Base-by-base conservation (phyloP, 305 asterid genomes). In the Fraxinus paxiana region DNA sequence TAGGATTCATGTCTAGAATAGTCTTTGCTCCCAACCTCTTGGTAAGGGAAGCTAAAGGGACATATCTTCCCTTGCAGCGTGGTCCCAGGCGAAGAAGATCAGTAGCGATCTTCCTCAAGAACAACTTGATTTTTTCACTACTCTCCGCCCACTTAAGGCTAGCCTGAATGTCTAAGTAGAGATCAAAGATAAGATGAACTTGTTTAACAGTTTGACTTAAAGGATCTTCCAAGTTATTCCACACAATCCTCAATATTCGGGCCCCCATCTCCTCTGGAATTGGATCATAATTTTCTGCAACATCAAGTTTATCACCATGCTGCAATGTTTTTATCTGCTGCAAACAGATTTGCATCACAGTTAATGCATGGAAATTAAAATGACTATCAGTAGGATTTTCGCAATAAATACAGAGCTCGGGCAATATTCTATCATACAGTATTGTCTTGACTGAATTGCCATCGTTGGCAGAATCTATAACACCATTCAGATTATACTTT, bases 171-270 rank as follows among this genome's bases (percentile, higher is more conserved):
- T 94, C 97, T 88, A 96, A 81, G 84, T 91, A 92, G 85, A 96
- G 93, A 85, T 96, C 99, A 85, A 96, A 92, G 80, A 96, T 92
- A 69, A 96, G 95, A 86, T 96, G 96, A 83, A 90, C 97, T 90
- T 96, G 99, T 85, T 92, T 96, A 77, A 96, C 99, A 13, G 99
- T 92, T 89, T 96, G 99, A 86, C 92, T 96, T 80, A 96, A 85
- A 87, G 98, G 97, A 87, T 96, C 99, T 87, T 96, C 99, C 90
- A 96, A 87, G 89, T 96, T 96, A 88, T 89, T 90, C 99, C 99
- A 96, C 79, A 94, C 93, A 81, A 88, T 91, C 87, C 91, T 91
- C 80, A 94, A 82, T 86, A 92, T 88, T 85, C 97, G 87, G 22
- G 88, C 84, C 30, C 96, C 92, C 88, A 88, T 91, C 38, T 92